These are phyloP conservation scores for Jatropha curcas DNA, from an alignment of 345 rosid species.

Conservation along the genomic window DNA sequence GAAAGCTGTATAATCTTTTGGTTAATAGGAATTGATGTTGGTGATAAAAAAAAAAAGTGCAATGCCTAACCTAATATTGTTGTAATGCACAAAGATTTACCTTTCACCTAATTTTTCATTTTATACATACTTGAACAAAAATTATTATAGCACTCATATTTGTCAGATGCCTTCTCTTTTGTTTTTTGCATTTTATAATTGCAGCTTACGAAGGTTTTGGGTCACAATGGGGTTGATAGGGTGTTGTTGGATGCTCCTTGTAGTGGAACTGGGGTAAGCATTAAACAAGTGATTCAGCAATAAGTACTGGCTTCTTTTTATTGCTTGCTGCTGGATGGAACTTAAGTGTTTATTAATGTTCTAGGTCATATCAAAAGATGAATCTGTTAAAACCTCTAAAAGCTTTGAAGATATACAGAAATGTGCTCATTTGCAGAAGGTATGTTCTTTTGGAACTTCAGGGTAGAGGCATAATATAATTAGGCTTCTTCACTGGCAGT, in stretches of 20 bases:
- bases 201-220: slow-evolving; percentile 16
- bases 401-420: slow-evolving; percentile 75
- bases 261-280: slow-evolving; percentile 95
- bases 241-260: slow-evolving; percentile 85
- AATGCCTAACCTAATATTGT: not conserved
- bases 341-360: slow-evolving; percentile 15
- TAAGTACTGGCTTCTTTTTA: slow-evolving; percentile 1
- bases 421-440: slow-evolving; percentile 86
- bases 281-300: not conserved
- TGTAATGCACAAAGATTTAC: not conserved
- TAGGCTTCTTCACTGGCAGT: not conserved
- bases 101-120: not conserved
- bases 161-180: not conserved
- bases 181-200: not conserved
- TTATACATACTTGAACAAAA: not conserved
- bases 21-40: not conserved
- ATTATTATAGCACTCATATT: not conserved
- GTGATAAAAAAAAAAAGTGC: too few species aligned
- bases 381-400: slow-evolving; percentile 90
- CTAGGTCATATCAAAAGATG: slow-evolving; percentile 79
- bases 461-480: not conserved
- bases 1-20: not conserved
- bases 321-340: slow-evolving; percentile 4
- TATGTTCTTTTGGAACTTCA: slow-evolving; percentile 23
- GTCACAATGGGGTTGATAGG: slow-evolving; percentile 9